Evolutionary conservation across 305 asterid genomes (phyloP).

Genomic region (Fraxinus sp.): DNA sequence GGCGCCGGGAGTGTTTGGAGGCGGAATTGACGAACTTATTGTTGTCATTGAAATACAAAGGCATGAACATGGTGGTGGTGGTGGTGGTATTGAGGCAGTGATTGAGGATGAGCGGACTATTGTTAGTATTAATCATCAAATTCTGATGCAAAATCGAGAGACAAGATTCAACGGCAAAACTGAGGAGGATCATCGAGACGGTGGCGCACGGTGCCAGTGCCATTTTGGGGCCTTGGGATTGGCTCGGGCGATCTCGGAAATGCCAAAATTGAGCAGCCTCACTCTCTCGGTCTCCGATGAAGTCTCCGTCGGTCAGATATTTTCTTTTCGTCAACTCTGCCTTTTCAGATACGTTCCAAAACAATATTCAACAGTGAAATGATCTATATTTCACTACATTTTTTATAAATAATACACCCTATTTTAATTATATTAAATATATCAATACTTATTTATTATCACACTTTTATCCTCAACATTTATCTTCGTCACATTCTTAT

Average conservation of each 20-base stretch:
- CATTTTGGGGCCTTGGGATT: background rate
- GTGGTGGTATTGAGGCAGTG: constrained; percentile 9
- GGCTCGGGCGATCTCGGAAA: background rate
- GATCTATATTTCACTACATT: too few relatives aligned
- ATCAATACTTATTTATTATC: too few relatives aligned
- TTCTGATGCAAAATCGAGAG: background rate
- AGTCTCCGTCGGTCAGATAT: background rate
- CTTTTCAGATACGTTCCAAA: background rate
- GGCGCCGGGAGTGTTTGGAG: constrained; percentile 34
- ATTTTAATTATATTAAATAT: too few relatives aligned
- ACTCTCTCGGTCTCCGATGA: background rate
- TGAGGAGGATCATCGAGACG: background rate
- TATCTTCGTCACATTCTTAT: too few relatives aligned
- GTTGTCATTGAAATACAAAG: constrained; percentile 38
- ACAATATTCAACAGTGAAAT: too few relatives aligned
- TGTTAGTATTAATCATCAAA: background rate
- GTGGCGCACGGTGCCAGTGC: background rate
- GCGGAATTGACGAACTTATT: constrained; percentile 9
- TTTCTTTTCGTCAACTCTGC: background rate
- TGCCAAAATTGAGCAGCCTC: background rate
- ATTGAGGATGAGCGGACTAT: background rate
- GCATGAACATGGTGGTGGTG: constrained; percentile 44
- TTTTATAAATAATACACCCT: too few relatives aligned
- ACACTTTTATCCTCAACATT: too few relatives aligned
- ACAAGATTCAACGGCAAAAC: background rate